Evolutionary conservation across 805 yeast species (phyloP).

Genomic region (Wickerhamiella lipophila): DNA sequence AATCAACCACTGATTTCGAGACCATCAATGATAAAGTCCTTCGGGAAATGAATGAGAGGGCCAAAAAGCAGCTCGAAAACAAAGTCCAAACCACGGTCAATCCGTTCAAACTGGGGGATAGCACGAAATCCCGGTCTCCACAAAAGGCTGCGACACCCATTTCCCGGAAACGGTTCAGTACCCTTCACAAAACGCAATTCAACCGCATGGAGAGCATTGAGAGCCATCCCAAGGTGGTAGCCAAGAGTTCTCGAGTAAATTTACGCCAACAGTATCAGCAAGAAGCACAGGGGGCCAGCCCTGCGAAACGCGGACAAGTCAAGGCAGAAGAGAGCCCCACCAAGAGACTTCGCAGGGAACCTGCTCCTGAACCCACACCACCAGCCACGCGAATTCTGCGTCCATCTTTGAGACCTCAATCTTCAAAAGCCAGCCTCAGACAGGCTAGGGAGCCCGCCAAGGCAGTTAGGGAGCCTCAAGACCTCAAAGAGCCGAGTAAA

Average conservation of each 20-base stretch:
- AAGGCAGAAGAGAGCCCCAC: slow-evolving; percentile 16
- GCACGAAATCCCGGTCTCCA: background rate
- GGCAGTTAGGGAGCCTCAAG: too few relatives aligned
- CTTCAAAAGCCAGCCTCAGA: background rate
- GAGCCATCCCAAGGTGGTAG: background rate
- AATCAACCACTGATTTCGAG: slow-evolving; percentile 22
- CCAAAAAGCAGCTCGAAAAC: slow-evolving; percentile 15
- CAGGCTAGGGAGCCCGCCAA: background rate
- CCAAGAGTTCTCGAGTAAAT: background rate
- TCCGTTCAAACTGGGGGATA: slow-evolving; percentile 4
- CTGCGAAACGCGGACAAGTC: slow-evolving; percentile 4
- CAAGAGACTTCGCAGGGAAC: slow-evolving; percentile 15
- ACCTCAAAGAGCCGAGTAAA: background rate
- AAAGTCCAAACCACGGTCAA: background rate
- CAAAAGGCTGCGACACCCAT: background rate
- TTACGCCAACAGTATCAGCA: background rate
- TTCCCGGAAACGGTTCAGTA: slow-evolving; percentile 17
- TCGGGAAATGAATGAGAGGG: slow-evolving; percentile 28
- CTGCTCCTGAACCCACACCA: background rate
- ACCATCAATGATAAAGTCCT: slow-evolving; percentile 28
- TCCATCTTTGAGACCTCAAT: background rate
- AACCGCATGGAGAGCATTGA: slow-evolving; percentile 22
- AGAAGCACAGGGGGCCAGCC: background rate
- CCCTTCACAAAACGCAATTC: slow-evolving; percentile 22
- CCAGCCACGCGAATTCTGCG: background rate